phyloP scores from a whole-genome alignment of 306 rosid species.

The Glycine latifolia region DNA sequence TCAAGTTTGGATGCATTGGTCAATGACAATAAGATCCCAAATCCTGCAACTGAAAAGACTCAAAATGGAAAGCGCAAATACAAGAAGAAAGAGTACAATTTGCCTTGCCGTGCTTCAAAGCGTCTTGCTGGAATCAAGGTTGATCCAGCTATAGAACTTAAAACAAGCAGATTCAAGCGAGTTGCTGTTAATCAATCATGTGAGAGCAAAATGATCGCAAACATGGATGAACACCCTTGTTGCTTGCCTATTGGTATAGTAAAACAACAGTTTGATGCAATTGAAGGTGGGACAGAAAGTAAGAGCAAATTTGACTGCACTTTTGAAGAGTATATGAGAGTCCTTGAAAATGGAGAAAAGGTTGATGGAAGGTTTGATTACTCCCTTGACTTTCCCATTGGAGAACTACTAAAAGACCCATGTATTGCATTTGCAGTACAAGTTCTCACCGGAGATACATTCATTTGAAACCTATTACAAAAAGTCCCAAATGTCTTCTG shows the following conservation, averaged over 20 bases:
- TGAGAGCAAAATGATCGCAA: slow-evolving; percentile 40
- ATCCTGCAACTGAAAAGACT: slow-evolving; percentile 42
- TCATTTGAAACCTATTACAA: slow-evolving; percentile 51
- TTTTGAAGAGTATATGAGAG: too few relatives aligned
- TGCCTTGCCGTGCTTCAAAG: slow-evolving; percentile 87
- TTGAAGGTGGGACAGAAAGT: slow-evolving; percentile 38
- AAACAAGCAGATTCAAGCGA: slow-evolving; percentile 48
- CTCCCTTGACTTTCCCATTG: slow-evolving; percentile 54
- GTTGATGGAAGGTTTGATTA: slow-evolving; percentile 45
- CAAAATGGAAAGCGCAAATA: slow-evolving; percentile 45
- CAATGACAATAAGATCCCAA: slow-evolving; percentile 49
- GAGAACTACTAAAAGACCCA: slow-evolving; percentile 78
- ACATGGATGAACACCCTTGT: slow-evolving; percentile 43
- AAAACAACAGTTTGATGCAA: slow-evolving; percentile 26
- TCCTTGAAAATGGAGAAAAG: too few relatives aligned
- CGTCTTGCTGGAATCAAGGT: slow-evolving; percentile 83
- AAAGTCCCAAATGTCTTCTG: slow-evolving; percentile 42
- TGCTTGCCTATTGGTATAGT: slow-evolving; percentile 24
- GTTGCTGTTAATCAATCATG: slow-evolving; percentile 47
- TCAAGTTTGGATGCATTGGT: slow-evolving; percentile 36
- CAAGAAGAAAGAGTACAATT: slow-evolving; percentile 50
- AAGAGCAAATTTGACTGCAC: slow-evolving; percentile 19
- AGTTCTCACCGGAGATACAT: slow-evolving; percentile 66
- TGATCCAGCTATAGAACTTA: slow-evolving; percentile 64
- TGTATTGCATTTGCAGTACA: slow-evolving; percentile 89